A percentile compares a stretch with the other conserved stretches of the same genome.
Evolutionary conservation across 1,139 yeast species (phyloP).

Genomic region (Zygoascus meyerae): DNA sequence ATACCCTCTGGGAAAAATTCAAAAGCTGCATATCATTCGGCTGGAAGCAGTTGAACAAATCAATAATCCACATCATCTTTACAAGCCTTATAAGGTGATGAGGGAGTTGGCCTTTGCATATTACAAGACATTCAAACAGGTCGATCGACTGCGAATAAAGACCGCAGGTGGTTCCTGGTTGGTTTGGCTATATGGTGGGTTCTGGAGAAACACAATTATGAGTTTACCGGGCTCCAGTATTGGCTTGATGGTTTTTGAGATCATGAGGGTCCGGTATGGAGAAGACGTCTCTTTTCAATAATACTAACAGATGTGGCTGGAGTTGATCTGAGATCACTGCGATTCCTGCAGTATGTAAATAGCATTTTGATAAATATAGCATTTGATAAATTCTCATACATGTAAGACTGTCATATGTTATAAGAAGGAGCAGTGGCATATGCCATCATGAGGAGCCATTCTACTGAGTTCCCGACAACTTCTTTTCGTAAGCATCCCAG

Average conservation of each 20-base stretch:
- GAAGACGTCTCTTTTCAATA: conserved; percentile 12
- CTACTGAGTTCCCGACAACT: conserved; percentile 10
- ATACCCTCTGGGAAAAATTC: conserved; percentile 76
- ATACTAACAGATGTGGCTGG: background rate
- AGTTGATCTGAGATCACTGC: background rate
- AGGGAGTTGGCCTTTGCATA: conserved; percentile 41
- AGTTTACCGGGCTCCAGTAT: conserved; percentile 84
- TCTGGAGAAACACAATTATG: conserved; percentile 61
- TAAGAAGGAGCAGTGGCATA: too few relatives aligned
- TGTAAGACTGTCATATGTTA: background rate
- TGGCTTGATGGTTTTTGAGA: conserved; percentile 79
- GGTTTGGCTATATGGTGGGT: conserved; percentile 73
- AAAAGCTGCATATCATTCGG: conserved; percentile 70
- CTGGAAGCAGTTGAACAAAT: conserved; percentile 69
- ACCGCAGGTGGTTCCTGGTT: conserved; percentile 51
- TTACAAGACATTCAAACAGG: conserved; percentile 61
- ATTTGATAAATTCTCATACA: too few relatives aligned
- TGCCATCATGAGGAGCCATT: too few relatives aligned
- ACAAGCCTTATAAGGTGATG: conserved; percentile 8
- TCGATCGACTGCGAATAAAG: conserved; percentile 47
- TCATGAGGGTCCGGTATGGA: conserved; percentile 51
- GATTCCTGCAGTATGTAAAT: background rate
- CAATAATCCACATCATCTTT: conserved; percentile 8
- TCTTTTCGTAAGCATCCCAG: conserved; percentile 68
- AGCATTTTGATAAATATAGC: too few relatives aligned